Base-by-base conservation (phyloP, 306 rosid genomes). In the Parietaria judaica region DNA sequence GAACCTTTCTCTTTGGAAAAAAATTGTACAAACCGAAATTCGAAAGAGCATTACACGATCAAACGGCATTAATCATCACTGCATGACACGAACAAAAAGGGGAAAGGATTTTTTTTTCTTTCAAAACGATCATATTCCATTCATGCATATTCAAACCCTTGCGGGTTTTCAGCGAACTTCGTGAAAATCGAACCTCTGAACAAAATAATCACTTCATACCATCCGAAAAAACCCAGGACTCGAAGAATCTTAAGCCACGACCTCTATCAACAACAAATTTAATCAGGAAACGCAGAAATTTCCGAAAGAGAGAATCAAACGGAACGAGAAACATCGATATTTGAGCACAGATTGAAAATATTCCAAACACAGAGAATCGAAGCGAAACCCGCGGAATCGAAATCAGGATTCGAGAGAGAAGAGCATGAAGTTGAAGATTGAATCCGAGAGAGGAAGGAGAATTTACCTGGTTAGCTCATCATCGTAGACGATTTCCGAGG, bases 401-500 rank as follows among this genome's bases (percentile, higher is more conserved):
- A 15, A 14, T 5, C 17, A 36, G 31, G 16, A 35, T 58, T 13
- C 46, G 35, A 54, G 34, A 59, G 43, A 64, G 39, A 48, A 3
- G 2, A 8, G 48, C 36, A 68, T 14, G 5, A 14, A 65, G 37
- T 44, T 39, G 15, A 41, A 57, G 9, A 10, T 56, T 11, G 46
- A 68, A 69, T 63, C n/a, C n/a, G 51, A 63, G 56, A 47, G 13
- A 14, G 39, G 61, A 56, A 17, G 61, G 38, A 48, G 8, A 60
- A 58, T 69, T 15, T 51, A 51, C 65, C 79, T 70, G 59, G 45
- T 38, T 57, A 65, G 74, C 79, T 64, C 66, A 68, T 64, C 66
- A 68, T 69, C 34, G 66, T 67, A 64, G 62, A 48, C 71, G 74
- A 48, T 57, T 58, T 37, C 16, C 36, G 54, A 4, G 49, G 6